Conservation (phyloP, 208 protist genomes). For the Balamuthia mandrillaris region DNA sequence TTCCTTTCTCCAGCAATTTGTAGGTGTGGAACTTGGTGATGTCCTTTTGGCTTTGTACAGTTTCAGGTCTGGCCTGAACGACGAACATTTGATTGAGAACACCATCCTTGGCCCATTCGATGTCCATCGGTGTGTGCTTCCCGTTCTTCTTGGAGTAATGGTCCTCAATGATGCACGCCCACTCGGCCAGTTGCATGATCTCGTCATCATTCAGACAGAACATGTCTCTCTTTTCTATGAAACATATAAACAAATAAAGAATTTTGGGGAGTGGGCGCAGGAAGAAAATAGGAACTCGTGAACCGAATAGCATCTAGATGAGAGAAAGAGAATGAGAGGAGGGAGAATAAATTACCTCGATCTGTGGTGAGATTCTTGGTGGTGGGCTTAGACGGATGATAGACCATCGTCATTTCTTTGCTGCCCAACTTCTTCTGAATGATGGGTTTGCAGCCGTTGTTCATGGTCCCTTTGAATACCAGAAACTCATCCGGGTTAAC, state of each 20-base stretch:
- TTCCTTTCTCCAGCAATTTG: neutral
- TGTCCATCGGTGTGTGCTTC: constrained; percentile 45
- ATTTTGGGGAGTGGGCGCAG: no score
- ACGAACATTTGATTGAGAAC: constrained; percentile 39
- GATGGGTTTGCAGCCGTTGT: constrained; percentile 29
- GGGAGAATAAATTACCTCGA: neutral
- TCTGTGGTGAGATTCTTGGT: constrained; percentile 21
- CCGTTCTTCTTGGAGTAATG: constrained; percentile 41
- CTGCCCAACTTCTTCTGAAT: constrained; percentile 27
- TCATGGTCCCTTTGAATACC: constrained; percentile 51
- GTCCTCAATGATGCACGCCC: constrained; percentile 43
- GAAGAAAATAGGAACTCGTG: no score
- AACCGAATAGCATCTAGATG: neutral
- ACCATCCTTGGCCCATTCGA: constrained; percentile 45
- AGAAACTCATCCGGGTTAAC: constrained; percentile 53
- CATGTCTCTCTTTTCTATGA: neutral
- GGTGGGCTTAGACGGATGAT: constrained; percentile 27
- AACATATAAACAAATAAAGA: no score
- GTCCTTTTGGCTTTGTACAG: constrained; percentile 31
- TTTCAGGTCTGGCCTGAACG: constrained; percentile 59
- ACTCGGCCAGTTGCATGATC: constrained; percentile 43
- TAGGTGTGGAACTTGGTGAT: neutral
- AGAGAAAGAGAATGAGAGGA: neutral
- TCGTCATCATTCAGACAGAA: constrained; percentile 45
- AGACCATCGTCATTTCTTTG: constrained; percentile 37